Evolutionary conservation across 2,329 filamentous ascomycete species (phyloP), one percentile per base, ranked within the genome.

Genomic region (Trichophyton benhamiae): DNA sequence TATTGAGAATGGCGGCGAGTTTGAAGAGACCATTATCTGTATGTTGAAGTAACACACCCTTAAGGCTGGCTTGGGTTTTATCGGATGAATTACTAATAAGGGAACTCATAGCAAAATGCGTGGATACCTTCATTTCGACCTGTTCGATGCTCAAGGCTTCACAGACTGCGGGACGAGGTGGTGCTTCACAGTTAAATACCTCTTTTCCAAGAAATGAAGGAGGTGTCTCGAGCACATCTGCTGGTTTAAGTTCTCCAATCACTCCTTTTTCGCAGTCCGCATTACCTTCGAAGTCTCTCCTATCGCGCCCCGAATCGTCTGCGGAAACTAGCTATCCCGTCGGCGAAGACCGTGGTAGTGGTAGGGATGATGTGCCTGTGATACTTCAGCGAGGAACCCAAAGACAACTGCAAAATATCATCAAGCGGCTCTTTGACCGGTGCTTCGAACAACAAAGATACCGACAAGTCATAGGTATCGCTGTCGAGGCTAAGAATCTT

Each of bases 21-120:
- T 96, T 71, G 94, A 99, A 76, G 91, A 99, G 79, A 99, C 94
- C 62, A 97, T 99, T 77, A 91, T 97, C 74, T 92, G 82, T 83
- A 75, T 70, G 78, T 73, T 60, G 13, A 13, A 38, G 30, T 8
- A 7, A 22, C 30, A 13, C 27, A 20, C 1, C 30, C 3, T 27
- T 25, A 20, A 61, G n/a, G 17, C 44, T 5, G 55, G 2, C 13
- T 46, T 17, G 38, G 5, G 41, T 8, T 46, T 63, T 38, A 11
- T 9, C 2, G 11, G 13, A 55, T 36, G 25, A 7, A 8, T 9
- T n/a, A n/a, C 52, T 55, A 20, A 55, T 8, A 9, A 17, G 25
- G 44, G 44, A 13, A 52, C 55, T 52, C 13, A 27, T 63, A 84
- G 83, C 92, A 63, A 96, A 95, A 82, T 99, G 94, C 72, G 85